Percentiles rank a stretch among this genome's conserved stretches.
These are phyloP conservation scores for Talaromyces sp. DNA, from an alignment of 2,329 filamentous ascomycete genomes.

Conservation along the genomic window DNA sequence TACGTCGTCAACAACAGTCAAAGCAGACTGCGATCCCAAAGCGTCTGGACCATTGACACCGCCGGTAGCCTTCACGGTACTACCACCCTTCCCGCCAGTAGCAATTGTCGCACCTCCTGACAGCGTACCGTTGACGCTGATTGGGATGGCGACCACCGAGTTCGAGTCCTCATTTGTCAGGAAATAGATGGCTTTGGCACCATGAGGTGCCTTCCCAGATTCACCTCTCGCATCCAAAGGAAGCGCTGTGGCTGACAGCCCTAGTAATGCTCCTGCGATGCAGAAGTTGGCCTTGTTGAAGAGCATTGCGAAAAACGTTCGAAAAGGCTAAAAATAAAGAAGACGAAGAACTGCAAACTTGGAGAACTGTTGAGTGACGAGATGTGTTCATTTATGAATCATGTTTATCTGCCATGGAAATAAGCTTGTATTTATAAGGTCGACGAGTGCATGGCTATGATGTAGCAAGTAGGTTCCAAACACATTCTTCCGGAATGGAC, in stretches of 20 bases:
- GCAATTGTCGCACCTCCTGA: constrained; percentile 40
- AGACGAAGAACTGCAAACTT: not conserved
- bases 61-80: constrained; percentile 39
- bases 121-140: constrained; percentile 48
- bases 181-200: constrained; percentile 52
- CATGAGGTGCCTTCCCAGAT: not conserved
- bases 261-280: not conserved
- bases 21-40: constrained; percentile 50
- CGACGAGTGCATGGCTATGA: no score
- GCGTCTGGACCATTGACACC: constrained; percentile 48
- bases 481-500: not conserved
- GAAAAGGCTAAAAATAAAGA: not conserved
- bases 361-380: not conserved
- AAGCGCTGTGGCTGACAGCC: not conserved
- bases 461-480: not conserved
- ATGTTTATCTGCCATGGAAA: not conserved
- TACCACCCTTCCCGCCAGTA: constrained; percentile 50
- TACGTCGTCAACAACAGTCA: constrained; percentile 53
- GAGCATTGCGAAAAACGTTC: not conserved
- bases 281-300: not conserved
- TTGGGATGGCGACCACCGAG: constrained; percentile 49
- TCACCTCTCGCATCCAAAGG: not conserved
- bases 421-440: not conserved
- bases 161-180: constrained; percentile 54
- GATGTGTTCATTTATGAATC: not conserved